Evolutionary conservation across 257 asterid species (phyloP).

Genomic region (Schizonepeta tenuifolia): DNA sequence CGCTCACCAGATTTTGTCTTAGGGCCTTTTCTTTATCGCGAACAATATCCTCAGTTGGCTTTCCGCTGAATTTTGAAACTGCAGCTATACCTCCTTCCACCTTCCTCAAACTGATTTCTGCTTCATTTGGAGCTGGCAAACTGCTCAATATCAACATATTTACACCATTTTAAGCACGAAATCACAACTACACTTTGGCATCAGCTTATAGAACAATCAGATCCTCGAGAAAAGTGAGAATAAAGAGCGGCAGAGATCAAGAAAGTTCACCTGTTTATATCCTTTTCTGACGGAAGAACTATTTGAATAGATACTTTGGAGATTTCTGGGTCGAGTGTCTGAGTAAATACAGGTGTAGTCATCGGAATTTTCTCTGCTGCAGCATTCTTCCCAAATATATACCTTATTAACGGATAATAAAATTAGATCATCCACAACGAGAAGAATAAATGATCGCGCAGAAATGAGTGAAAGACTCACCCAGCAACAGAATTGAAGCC

Average conservation of each 20-base stretch:
- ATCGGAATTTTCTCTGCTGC: constrained; percentile 78
- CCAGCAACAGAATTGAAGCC: constrained; percentile 92
- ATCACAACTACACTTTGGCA: not conserved
- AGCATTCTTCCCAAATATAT: constrained; percentile 86
- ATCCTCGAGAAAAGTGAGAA: not conserved
- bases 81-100: constrained; percentile 88
- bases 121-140: constrained; percentile 78
- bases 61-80: constrained; percentile 79
- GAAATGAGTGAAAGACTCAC: constrained; percentile 39
- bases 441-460: not conserved
- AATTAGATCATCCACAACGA: constrained; percentile 15
- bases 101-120: constrained; percentile 59
- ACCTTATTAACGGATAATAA: constrained; percentile 43
- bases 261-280: constrained; percentile 61
- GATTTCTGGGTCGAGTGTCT: constrained; percentile 53
- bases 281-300: constrained; percentile 79
- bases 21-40: constrained; percentile 64
- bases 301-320: constrained; percentile 78
- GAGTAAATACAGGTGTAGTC: constrained; percentile 94
- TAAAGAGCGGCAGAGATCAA: constrained; percentile 1
- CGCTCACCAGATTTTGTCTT: constrained; percentile 48
- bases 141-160: constrained; percentile 42
- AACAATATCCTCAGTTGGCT: constrained; percentile 67
- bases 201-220: not conserved
- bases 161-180: not conserved